Evolutionary conservation across 805 yeast species (phyloP).

Genomic region (Yamadazyma sp.): DNA sequence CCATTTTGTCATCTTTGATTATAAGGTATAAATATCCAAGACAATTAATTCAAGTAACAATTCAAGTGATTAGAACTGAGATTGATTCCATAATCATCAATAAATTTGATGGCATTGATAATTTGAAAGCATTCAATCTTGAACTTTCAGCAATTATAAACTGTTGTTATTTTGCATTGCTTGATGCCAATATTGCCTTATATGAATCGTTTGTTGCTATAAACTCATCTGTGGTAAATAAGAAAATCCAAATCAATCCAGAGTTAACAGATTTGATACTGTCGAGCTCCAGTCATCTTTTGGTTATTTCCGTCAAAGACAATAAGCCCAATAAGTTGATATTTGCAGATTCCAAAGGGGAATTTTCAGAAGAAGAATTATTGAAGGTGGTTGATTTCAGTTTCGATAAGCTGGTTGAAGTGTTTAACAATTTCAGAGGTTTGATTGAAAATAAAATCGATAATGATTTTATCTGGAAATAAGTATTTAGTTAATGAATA

Average conservation of each 20-base stretch:
- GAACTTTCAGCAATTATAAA: constrained; percentile 43
- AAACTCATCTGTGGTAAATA: constrained; percentile 23
- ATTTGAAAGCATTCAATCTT: constrained; percentile 52
- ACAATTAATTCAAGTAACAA: constrained; percentile 48
- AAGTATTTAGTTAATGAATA: background rate
- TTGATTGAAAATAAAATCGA: constrained; percentile 46
- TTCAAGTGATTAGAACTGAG: constrained; percentile 33
- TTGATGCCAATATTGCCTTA: constrained; percentile 77
- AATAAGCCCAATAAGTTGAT: constrained; percentile 54
- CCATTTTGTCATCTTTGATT: constrained; percentile 59
- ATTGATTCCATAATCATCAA: constrained; percentile 18
- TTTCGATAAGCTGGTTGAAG: constrained; percentile 41
- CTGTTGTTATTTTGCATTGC: constrained; percentile 66
- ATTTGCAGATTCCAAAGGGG: constrained; percentile 71
- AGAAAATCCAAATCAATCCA: constrained; percentile 43
- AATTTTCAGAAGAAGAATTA: constrained; percentile 56
- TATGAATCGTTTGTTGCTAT: constrained; percentile 59
- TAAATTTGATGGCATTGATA: constrained; percentile 35
- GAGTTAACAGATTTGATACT: constrained; percentile 36
- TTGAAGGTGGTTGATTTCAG: constrained; percentile 51
- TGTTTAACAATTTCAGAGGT: constrained; percentile 44
- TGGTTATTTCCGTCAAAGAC: constrained; percentile 56
- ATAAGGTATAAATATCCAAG: constrained; percentile 71
- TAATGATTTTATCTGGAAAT: constrained; percentile 59
- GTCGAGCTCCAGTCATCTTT: constrained; percentile 60